A percentile compares a stretch with the other conserved stretches of the same genome.
Conservation (phyloP, 257 asterid species). For the Paulownia fortunei region DNA sequence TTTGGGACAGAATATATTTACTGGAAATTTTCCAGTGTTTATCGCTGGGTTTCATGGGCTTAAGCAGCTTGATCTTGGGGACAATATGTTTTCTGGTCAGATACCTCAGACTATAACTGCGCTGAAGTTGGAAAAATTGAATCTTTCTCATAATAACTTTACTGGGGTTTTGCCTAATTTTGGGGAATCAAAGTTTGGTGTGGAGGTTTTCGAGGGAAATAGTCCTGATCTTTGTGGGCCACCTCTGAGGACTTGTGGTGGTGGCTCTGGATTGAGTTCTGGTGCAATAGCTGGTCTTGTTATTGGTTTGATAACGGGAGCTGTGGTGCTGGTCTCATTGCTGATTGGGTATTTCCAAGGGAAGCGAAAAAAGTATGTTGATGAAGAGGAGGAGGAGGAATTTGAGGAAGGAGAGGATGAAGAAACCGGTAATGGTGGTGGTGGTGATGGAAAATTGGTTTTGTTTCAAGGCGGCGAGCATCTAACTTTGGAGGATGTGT, state of each 20-base stretch:
- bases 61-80: constrained; percentile 77
- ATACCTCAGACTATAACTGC: constrained; percentile 63
- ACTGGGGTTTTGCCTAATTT: constrained; percentile 85
- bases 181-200: constrained; percentile 70
- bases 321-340: constrained; percentile 79
- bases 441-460: constrained; percentile 85
- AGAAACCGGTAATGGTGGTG: constrained; percentile 51
- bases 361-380: constrained; percentile 63
- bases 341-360: constrained; percentile 90
- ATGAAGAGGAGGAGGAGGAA: constrained; percentile 76
- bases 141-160: constrained; percentile 91
- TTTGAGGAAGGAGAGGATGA: constrained; percentile 70
- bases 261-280: constrained; percentile 73
- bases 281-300: constrained; percentile 95
- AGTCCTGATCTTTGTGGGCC: constrained; percentile 81
- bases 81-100: constrained; percentile 64
- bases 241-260: constrained; percentile 65
- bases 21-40: constrained; percentile 79
- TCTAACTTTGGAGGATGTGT: constrained; percentile 82
- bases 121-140: constrained; percentile 68
- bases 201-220: constrained; percentile 80
- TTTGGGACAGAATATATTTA: constrained; percentile 72
- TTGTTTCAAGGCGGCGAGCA: constrained; percentile 98
- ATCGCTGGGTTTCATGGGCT: constrained; percentile 59
- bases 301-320: constrained; percentile 84